Conservation (phyloP, 164 flowering plant species). For the Aristolochia fimbriata region DNA sequence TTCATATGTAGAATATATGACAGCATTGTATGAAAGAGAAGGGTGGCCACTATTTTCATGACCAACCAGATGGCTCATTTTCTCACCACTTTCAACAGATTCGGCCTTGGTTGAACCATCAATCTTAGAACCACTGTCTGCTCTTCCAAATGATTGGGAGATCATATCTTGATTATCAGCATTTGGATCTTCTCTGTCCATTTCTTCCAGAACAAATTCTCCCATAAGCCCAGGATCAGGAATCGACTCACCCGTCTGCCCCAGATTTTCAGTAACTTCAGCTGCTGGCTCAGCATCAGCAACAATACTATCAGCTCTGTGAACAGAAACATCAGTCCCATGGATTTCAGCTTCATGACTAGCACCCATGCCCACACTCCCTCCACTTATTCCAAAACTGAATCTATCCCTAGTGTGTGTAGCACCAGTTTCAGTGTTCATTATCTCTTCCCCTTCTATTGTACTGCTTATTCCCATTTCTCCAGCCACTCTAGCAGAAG, state of each 20-base stretch:
- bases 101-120: constrained; percentile 80
- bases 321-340: constrained; percentile 68
- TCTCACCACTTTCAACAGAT: constrained; percentile 91
- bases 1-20: constrained; percentile 50
- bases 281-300: constrained; percentile 82
- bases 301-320: constrained; percentile 69
- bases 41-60: constrained; percentile 43
- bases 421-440: constrained; percentile 67
- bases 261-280: constrained; percentile 83
- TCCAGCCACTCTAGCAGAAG: constrained; percentile 41
- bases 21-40: constrained; percentile 81
- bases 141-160: constrained; percentile 71
- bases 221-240: constrained; percentile 81
- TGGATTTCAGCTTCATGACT: constrained; percentile 99
- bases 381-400: constrained; percentile 92
- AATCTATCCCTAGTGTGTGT: constrained; percentile 61
- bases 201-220: constrained; percentile 69
- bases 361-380: constrained; percentile 98
- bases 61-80: constrained; percentile 34
- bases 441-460: constrained; percentile 76
- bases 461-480: constrained; percentile 89
- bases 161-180: constrained; percentile 89
- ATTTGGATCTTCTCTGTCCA: constrained; percentile 65
- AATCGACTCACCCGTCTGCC: constrained; percentile 86
- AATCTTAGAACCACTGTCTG: constrained; percentile 91